Evolutionary conservation across 202 grass and related monocot genomes (phyloP), one percentile per base, ranked within the genome.

Genomic region (Elaeis oleifera): DNA sequence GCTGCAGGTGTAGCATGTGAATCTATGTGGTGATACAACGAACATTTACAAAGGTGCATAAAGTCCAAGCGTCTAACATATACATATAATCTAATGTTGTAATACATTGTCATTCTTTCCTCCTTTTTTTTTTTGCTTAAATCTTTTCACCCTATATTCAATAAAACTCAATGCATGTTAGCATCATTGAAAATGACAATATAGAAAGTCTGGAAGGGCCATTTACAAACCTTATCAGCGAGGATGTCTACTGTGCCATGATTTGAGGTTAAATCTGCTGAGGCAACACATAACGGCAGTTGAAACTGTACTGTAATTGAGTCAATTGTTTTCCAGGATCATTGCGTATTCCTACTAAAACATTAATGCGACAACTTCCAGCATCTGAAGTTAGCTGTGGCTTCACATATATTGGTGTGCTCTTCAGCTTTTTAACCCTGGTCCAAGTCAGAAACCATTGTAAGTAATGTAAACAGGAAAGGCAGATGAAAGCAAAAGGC

Each of bases 301-400:
- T 76, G 76, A 85, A 97, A 97, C 70, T 89, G 74, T 21, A 97
- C 79, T 3, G 23, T 67, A 74, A 97, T 91, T 70, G 92, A 97
- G 71, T 92, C 92, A 55, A 97, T 89, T 71, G 92, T 57, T 74
- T 97, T 64, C 92, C 92, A 73, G 84, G 84, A 86, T 97, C 92
- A 74, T 97, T 92, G 53, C 68, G 83, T 52, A 81, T 76, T 52
- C 92, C 88, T 13, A 86, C 79, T 84, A 97, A 84, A 59, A 90
- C 87, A 80, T 74, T 86, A 72, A 97, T 68, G 56, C 69, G 87
- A 21, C 92, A 97, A 73, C 84, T 92, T 51, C 92, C 92, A 6
- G 81, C 85, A 89, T 91, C 77, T 28, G 84, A 91, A 51, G 74
- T 79, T 56, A 97, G 69, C 20, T 97, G 88, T 3, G 88, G 88